Conservation (phyloP, 306 rosid genomes). For the Vicia villosa region DNA sequence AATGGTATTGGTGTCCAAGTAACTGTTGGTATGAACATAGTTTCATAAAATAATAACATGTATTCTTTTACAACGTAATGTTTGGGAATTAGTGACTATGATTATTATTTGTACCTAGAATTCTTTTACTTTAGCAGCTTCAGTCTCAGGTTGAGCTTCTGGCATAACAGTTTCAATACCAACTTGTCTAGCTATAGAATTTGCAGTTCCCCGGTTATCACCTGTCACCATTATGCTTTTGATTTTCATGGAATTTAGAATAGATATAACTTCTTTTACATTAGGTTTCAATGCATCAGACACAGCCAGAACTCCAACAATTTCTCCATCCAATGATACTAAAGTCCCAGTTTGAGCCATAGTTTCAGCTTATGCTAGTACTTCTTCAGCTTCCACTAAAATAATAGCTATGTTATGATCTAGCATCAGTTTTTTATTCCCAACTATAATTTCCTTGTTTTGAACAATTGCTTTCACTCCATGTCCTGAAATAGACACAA, state of each 20-base stretch:
- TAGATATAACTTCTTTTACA: constrained; percentile 66
- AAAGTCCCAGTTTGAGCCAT: constrained; percentile 76
- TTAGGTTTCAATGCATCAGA: constrained; percentile 82
- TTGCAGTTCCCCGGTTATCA: constrained; percentile 91
- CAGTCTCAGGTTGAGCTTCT: constrained; percentile 73
- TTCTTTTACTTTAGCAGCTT: constrained; percentile 67
- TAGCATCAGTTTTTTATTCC: constrained; percentile 74
- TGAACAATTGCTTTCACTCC: constrained; percentile 71
- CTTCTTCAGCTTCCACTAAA: constrained; percentile 57
- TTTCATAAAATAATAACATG: no score
- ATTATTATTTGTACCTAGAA: constrained; percentile 54
- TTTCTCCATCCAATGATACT: constrained; percentile 57
- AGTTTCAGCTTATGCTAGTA: constrained; percentile 62
- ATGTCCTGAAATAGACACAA: constrained; percentile 70
- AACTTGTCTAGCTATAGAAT: constrained; percentile 76
- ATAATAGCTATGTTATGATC: constrained; percentile 51
- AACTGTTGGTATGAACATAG: no score
- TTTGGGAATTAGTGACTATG: no score
- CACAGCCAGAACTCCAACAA: constrained; percentile 68
- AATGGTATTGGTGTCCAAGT: no score
- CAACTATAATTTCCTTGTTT: constrained; percentile 61
- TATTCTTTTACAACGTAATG: no score
- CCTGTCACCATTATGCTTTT: constrained; percentile 84
- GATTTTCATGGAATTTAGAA: constrained; percentile 74
- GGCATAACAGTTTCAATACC: constrained; percentile 74